Conservation (phyloP, 257 asterid genomes). For the Nicotiana tabacum region DNA sequence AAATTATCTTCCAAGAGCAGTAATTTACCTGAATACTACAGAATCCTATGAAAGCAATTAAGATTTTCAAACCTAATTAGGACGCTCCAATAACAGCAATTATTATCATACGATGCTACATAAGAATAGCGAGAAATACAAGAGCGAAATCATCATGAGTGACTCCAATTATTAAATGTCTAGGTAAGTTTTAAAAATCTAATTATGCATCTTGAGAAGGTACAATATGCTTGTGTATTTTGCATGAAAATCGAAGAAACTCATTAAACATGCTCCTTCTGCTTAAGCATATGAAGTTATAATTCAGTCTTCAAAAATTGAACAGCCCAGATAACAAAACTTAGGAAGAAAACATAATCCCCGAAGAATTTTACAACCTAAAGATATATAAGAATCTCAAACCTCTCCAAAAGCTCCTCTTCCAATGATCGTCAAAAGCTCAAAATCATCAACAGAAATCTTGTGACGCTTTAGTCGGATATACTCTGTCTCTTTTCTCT, state of each 20-base stretch:
- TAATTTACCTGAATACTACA: background rate
- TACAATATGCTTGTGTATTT: background rate
- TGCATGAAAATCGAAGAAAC: background rate
- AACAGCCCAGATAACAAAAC: background rate
- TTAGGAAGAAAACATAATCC: background rate
- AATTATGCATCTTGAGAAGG: background rate
- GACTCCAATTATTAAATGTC: background rate
- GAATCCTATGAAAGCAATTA: background rate
- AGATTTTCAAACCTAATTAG: background rate
- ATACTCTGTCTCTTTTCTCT: conserved; percentile 66
- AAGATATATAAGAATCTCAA: conserved; percentile 11
- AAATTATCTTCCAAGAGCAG: background rate
- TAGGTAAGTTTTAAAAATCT: background rate
- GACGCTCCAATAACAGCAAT: background rate
- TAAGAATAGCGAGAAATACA: background rate
- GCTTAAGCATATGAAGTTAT: background rate
- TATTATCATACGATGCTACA: background rate
- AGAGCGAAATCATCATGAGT: background rate
- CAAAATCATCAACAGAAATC: conserved; percentile 74
- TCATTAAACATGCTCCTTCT: background rate
- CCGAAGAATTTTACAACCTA: background rate
- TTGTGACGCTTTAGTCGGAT: conserved; percentile 74
- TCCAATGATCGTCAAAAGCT: conserved; percentile 64
- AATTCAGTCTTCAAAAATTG: background rate
- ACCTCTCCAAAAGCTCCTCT: conserved; percentile 98